A percentile compares a stretch with the other conserved stretches of the same genome.
Evolutionary conservation across 2,329 filamentous ascomycete species (phyloP).

Genomic region (Fusarium sp.): DNA sequence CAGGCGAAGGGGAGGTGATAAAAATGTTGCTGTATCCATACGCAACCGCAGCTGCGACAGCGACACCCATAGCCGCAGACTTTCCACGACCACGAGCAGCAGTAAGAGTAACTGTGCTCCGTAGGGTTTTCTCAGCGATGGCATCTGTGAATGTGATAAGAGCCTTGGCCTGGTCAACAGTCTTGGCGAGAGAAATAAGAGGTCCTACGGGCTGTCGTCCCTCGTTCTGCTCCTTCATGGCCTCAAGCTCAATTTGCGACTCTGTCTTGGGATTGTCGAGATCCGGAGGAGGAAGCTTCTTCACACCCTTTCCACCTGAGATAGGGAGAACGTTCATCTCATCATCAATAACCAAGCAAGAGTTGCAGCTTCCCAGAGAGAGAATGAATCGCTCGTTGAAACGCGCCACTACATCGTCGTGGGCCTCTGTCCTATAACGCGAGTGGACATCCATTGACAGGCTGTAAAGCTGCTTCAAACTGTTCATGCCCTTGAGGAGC

Average conservation of each 20-base stretch:
- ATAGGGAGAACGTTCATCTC: constrained; percentile 97
- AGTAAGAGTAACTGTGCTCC: constrained; percentile 91
- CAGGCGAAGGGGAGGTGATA: constrained; percentile 95
- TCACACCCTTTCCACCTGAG: constrained; percentile 91
- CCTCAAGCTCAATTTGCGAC: constrained; percentile 78
- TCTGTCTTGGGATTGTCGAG: constrained; percentile 76
- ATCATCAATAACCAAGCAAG: constrained; percentile 95
- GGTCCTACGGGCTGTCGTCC: constrained; percentile 88
- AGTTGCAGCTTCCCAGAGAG: constrained; percentile 92
- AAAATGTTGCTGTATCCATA: constrained; percentile 99
- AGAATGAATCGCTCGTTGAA: constrained; percentile 99
- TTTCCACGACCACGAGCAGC: constrained; percentile 95
- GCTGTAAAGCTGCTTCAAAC: constrained; percentile 95
- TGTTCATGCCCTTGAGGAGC: constrained; percentile 94
- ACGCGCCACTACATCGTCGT: constrained; percentile 90
- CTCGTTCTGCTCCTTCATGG: constrained; percentile 85
- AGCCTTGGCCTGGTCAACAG: constrained; percentile 94
- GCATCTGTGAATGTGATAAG: constrained; percentile 96
- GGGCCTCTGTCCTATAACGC: constrained; percentile 93
- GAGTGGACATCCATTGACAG: constrained; percentile 98
- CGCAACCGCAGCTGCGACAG: constrained; percentile 91
- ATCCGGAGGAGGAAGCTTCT: constrained; percentile 79
- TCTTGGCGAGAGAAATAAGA: constrained; percentile 84
- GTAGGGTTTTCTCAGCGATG: constrained; percentile 93
- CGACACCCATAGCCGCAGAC: constrained; percentile 92